phyloP scores from a whole-genome alignment of 352 stramenopile genomes.

The Aphanomyces invadans region DNA sequence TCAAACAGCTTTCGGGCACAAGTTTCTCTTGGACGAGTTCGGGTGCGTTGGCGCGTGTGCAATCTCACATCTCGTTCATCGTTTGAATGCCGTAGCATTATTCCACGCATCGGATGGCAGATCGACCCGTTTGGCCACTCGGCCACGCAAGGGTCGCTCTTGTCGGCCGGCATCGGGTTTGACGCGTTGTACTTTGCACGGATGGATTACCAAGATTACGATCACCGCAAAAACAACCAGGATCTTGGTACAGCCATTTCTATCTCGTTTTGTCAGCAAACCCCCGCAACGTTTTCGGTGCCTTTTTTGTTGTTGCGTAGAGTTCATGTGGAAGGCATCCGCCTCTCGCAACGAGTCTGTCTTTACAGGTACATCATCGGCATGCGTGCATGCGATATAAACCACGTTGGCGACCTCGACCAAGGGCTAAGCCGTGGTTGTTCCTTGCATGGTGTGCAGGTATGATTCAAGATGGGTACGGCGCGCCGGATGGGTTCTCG shows the following conservation, averaged over 20 bases:
- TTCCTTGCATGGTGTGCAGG: constrained; percentile 30
- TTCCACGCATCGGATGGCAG: constrained; percentile 95
- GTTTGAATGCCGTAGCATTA: constrained; percentile 40
- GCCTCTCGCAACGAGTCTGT: constrained; percentile 63
- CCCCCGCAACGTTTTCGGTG: no score
- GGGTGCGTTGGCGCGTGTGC: constrained; percentile 23
- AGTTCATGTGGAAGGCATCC: constrained; percentile 94
- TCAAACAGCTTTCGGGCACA: constrained; percentile 95
- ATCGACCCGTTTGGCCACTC: constrained; percentile 96
- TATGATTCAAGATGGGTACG: constrained; percentile 81
- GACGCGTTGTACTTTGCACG: constrained; percentile 96
- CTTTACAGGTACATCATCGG: constrained; percentile 13
- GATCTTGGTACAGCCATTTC: constrained; percentile 34
- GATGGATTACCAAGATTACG: constrained; percentile 97
- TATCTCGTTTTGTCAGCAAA: not conserved
- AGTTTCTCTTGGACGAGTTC: constrained; percentile 92
- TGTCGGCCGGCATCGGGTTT: constrained; percentile 90
- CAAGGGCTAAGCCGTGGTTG: no score
- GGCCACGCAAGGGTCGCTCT: constrained; percentile 86
- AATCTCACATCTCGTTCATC: not conserved
- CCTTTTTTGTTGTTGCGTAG: constrained; percentile 44
- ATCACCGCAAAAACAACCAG: constrained; percentile 74
- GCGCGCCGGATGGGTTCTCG: constrained; percentile 60
- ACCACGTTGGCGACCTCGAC: no score
- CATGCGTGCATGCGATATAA: no score